Evolutionary conservation across 345 rosid species (phyloP), one percentile per base, ranked within the genome.

Genomic region (Kernera saxatilis): DNA sequence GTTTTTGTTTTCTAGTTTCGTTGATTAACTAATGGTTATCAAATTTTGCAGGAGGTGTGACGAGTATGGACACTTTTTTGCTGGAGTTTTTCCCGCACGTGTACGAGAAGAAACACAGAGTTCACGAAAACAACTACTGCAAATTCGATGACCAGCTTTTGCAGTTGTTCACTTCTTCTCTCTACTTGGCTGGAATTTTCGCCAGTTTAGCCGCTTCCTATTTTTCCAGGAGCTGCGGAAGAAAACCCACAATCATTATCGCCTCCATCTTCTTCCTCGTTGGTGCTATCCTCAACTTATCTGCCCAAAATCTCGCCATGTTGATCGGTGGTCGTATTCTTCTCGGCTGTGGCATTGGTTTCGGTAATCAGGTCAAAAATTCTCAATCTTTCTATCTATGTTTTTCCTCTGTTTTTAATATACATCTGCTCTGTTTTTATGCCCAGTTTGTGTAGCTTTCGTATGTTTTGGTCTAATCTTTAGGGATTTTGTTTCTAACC

Each of bases 151-250:
- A 88, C 36, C 79, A 69, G 56, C 53, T 51, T 17, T 86, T 91
- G 39, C 96, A 87, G 74, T 82, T 91, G 22, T 88, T 87, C 73
- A 87, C 96, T 4, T 88, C 97, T 32, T 91, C 93, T 5, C 91
- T 91, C 2, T 91, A 91, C 70, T 82, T 90, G 2, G 93, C 92
- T 7, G 90, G 87, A 22, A 82, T 86, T 10, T 67, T 87, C 2
- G 80, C 91, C 32, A 81, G 85, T 55, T 68, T 82, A 5, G 2
- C 12, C 17, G 90, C 93, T 30, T 87, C 90, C 9, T 4, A 73
- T 12, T 2, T 82, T 0, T 76, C 84, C 57, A 84, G 73, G 55
- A 75, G 12, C 27, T 66, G 5, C 2, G 97, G 93, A 52, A 77
- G 93, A 40, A 86, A 67, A 63, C 91, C 78, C 0, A 70, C 79